A percentile compares a stretch with the other conserved stretches of the same genome.
phyloP scores from a whole-genome alignment of 345 rosid genomes.

The Lumnitzera littorea region DNA sequence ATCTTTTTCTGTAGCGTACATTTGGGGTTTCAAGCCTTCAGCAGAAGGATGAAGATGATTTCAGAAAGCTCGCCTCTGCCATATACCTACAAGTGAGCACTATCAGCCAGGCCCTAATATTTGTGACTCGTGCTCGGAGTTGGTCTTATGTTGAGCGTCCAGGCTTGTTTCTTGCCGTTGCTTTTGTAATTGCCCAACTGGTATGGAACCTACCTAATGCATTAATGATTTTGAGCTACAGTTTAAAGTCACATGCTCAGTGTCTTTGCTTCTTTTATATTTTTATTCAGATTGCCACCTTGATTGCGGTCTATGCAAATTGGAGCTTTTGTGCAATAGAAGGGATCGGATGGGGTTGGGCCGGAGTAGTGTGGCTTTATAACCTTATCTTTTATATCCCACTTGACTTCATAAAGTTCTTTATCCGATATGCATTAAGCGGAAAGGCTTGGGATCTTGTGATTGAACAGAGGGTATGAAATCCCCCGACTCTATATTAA shows the following conservation, averaged over 20 bases:
- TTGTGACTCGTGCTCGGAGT: slow-evolving; percentile 49
- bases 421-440: slow-evolving; percentile 40
- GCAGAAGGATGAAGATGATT: slow-evolving; percentile 17
- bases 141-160: slow-evolving; percentile 59
- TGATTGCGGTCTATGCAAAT: slow-evolving; percentile 50
- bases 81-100: slow-evolving; percentile 60
- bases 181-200: slow-evolving; percentile 46
- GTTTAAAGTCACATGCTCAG: no score
- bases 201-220: slow-evolving; percentile 17
- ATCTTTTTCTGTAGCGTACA: slow-evolving; percentile 23
- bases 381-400: slow-evolving; percentile 42
- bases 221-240: background rate
- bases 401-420: slow-evolving; percentile 46
- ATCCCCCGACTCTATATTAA: background rate
- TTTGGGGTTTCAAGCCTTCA: slow-evolving; percentile 54
- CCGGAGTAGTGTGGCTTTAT: slow-evolving; percentile 54
- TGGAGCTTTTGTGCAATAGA: slow-evolving; percentile 47
- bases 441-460: slow-evolving; percentile 62
- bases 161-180: slow-evolving; percentile 35
- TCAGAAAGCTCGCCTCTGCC: slow-evolving; percentile 47
- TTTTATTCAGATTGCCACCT: slow-evolving; percentile 33
- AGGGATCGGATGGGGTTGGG: slow-evolving; percentile 66
- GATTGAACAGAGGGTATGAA: slow-evolving; percentile 50
- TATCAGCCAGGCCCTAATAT: slow-evolving; percentile 63
- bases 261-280: no score